phyloP scores from a whole-genome alignment of 352 stramenopile genomes.

The Peronosclerospora sorghi region DNA sequence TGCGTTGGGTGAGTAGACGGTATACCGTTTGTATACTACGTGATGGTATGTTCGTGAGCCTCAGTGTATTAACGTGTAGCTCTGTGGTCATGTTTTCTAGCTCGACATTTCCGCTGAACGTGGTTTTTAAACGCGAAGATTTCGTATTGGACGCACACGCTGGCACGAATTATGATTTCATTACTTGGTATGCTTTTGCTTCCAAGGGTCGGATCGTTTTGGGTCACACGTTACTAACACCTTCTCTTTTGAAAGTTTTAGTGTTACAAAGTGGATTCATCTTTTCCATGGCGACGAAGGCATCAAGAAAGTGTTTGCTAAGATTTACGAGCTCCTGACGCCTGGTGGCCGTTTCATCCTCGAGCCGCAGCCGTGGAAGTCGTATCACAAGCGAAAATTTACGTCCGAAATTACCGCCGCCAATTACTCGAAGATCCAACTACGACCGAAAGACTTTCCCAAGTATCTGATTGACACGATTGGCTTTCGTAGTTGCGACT shows the following conservation, averaged over 20 bases:
- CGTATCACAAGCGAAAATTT: slow-evolving; percentile 81
- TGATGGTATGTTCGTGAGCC: not conserved
- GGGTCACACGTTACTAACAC: not conserved
- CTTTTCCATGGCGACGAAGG: slow-evolving; percentile 81
- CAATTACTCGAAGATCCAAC: slow-evolving; percentile 59
- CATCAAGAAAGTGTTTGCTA: slow-evolving; percentile 59
- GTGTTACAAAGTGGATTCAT: slow-evolving; percentile 88
- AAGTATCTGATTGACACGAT: slow-evolving; percentile 39
- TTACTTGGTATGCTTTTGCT: slow-evolving; percentile 44
- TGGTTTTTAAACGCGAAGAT: slow-evolving; percentile 78
- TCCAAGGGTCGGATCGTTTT: not conserved
- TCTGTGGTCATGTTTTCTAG: slow-evolving; percentile 14
- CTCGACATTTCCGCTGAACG: slow-evolving; percentile 58
- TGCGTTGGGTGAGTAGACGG: slow-evolving; percentile 29
- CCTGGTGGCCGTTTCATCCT: slow-evolving; percentile 66
- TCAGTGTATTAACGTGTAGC: not conserved
- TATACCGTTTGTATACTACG: not conserved
- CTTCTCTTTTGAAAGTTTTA: slow-evolving; percentile 48
- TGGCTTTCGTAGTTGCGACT: slow-evolving; percentile 55
- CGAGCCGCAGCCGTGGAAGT: slow-evolving; percentile 83
- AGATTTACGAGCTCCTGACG: slow-evolving; percentile 49
- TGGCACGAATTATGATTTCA: slow-evolving; percentile 64
- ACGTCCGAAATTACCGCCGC: slow-evolving; percentile 59
- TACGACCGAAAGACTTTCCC: slow-evolving; percentile 70
- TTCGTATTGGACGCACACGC: slow-evolving; percentile 43